These are phyloP conservation scores for Chamaecrista fasciculata DNA, from an alignment of 306 rosid species.

Conservation along the genomic window DNA sequence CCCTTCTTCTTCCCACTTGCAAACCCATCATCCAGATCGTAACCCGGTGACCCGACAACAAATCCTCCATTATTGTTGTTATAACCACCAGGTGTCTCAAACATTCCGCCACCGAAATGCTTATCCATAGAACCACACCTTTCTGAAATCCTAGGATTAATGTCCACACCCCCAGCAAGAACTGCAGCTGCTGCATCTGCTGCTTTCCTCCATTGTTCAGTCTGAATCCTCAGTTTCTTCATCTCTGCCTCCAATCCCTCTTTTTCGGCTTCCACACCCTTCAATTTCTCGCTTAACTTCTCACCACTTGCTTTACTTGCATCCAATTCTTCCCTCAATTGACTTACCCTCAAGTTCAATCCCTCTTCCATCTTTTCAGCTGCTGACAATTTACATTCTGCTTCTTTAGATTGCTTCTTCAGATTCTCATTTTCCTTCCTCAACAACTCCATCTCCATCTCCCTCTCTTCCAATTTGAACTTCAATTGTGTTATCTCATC, in stretches of 20 bases:
- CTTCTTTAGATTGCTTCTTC: conserved; percentile 54
- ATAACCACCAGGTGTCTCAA: conserved; percentile 62
- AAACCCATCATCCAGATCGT: conserved; percentile 64
- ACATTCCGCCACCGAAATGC: conserved; percentile 60
- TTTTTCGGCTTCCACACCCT: conserved; percentile 51
- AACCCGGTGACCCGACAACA: conserved; percentile 69
- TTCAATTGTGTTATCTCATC: conserved; percentile 49
- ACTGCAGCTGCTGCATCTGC: conserved; percentile 94
- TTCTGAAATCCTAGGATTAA: conserved; percentile 63
- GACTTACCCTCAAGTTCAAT: conserved; percentile 36
- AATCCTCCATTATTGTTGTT: conserved; percentile 35
- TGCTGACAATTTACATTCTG: conserved; percentile 41
- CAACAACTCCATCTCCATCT: conserved; percentile 40
- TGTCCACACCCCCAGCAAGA: conserved; percentile 65
- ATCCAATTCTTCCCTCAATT: conserved; percentile 54
- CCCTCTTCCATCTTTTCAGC: conserved; percentile 53
- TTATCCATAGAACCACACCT: conserved; percentile 90
- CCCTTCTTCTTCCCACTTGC: conserved; percentile 72
- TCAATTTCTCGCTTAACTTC: conserved; percentile 49
- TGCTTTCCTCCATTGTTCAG: conserved; percentile 89
- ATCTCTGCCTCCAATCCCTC: conserved; percentile 67
- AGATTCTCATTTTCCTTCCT: conserved; percentile 44
- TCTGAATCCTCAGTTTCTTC: conserved; percentile 81
- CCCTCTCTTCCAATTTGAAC: conserved; percentile 55
- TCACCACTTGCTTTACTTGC: conserved; percentile 41